A percentile compares a stretch with the other conserved stretches of the same genome.
Evolutionary conservation across 2,329 filamentous ascomycete genomes (phyloP).

Genomic region (Alternaria tenuissima): DNA sequence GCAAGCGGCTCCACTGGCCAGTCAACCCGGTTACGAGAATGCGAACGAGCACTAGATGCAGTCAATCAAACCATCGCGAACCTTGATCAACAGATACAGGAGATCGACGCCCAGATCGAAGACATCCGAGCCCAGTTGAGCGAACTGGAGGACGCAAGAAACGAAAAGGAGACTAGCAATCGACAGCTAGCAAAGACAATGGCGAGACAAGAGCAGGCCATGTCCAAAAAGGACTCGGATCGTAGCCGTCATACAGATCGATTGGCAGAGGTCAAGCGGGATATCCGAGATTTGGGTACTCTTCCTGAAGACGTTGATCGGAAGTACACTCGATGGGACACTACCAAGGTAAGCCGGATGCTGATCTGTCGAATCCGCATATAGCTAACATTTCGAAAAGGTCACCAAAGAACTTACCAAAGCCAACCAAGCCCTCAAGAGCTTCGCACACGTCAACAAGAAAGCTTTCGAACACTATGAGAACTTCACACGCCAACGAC

Average conservation of each 20-base stretch:
- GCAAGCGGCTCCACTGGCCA: slow-evolving; percentile 62
- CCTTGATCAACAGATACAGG: slow-evolving; percentile 73
- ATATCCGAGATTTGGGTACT: slow-evolving; percentile 91
- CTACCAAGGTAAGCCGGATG: slow-evolving; percentile 68
- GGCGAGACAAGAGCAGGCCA: slow-evolving; percentile 83
- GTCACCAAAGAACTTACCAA: slow-evolving; percentile 74
- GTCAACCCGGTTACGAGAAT: slow-evolving; percentile 73
- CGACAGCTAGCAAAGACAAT: slow-evolving; percentile 80
- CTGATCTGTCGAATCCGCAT: background rate
- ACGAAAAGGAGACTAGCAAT: slow-evolving; percentile 73
- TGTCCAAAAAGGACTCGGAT: slow-evolving; percentile 91
- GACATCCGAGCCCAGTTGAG: slow-evolving; percentile 62
- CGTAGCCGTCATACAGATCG: slow-evolving; percentile 81
- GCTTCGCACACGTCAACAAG: slow-evolving; percentile 98
- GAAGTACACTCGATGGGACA: slow-evolving; percentile 84
- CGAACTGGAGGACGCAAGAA: slow-evolving; percentile 65
- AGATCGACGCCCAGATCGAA: slow-evolving; percentile 79
- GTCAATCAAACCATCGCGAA: slow-evolving; percentile 72
- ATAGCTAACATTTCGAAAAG: slow-evolving; percentile 29
- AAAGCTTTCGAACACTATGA: slow-evolving; percentile 99
- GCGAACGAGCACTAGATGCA: slow-evolving; percentile 81
- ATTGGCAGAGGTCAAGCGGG: slow-evolving; percentile 81
- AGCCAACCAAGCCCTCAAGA: slow-evolving; percentile 91
- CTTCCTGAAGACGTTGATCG: slow-evolving; percentile 93
- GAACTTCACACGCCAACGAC: slow-evolving; percentile 92